Base-by-base conservation (phyloP, 1,139 yeast species). In the Candida tropicalis region DNA sequence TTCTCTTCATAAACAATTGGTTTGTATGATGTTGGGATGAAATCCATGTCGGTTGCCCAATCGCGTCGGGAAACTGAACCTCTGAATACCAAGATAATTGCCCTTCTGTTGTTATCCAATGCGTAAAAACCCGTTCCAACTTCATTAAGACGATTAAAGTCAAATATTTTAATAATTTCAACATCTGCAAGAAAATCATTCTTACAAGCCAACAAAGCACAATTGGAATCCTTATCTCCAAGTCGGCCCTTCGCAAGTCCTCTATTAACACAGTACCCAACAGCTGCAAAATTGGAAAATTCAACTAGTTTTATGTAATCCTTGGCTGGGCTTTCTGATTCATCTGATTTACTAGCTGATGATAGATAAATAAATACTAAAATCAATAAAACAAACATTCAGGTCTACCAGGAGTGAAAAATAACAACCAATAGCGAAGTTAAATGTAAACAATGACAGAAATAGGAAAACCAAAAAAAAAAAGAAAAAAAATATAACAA, bases 11-110 rank as follows among this genome's bases (percentile, higher is more conserved):
- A 44, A 17, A 51, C 53, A 27, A 66, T 58, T 8, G 79, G 81
- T 40, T 45, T 55, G 52, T 68, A 77, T 1, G 52, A 49, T 0
- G 67, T 66, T 0, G 80, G 80, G 9, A 66, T 45, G 31, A 73
- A 64, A 41, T 71, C 70, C 38, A 81, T 60, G 62, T 82, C 82
- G 32, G 79, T 70, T 15, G 70, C 48, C 81, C 86, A 77, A 53
- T 84, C 91, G 35, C 74, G 68, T 8, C 66, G 59, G 5, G 84
- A 70, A 1, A 80, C 67, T 0, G 86, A 78, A 2, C 89, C 88
- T 59, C 87, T 70, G 46, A 81, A 78, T 27, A 63, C 68, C 47
- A 77, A 53, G 43, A 73, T 45, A 24, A 83, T 60, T 49, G 67
- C 57, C 44, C 68, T 54, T 17, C 57, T 44, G 4, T 45, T 38